These are phyloP conservation scores for Coemansia interrupta DNA, from an alignment of 192 early-diverging fungal genomes.

Conservation along the genomic window DNA sequence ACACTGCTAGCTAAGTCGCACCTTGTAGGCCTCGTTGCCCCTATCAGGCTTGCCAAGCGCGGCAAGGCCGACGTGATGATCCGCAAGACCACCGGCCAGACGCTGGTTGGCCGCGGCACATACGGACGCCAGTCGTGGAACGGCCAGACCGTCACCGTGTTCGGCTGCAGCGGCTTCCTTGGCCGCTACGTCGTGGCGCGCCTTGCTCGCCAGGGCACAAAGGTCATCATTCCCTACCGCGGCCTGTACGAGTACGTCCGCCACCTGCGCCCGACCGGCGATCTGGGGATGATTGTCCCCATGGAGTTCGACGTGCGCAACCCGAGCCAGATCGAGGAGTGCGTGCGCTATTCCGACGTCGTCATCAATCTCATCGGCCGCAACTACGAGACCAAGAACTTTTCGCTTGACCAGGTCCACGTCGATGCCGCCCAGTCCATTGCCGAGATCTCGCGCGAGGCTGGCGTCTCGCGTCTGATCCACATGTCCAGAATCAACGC, in stretches of 20 bases:
- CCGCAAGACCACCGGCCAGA: conserved; percentile 46
- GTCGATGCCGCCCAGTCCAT: conserved; percentile 77
- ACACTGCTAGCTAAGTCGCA: background rate
- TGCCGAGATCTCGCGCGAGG: conserved; percentile 73
- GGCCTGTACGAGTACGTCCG: conserved; percentile 77
- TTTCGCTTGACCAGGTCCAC: conserved; percentile 79
- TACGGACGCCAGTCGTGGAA: conserved; percentile 76
- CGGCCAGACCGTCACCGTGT: conserved; percentile 90
- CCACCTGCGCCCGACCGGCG: conserved; percentile 89
- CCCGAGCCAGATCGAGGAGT: conserved; percentile 75
- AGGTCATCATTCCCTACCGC: conserved; percentile 88
- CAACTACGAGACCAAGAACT: conserved; percentile 93
- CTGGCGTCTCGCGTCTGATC: conserved; percentile 79
- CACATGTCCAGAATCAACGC: conserved; percentile 89
- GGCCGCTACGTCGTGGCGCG: conserved; percentile 92
- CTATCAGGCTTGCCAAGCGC: conserved; percentile 36
- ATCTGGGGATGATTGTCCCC: conserved; percentile 89
- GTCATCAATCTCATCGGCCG: conserved; percentile 94
- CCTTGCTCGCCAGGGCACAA: conserved; percentile 86
- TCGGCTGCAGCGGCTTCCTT: conserved; percentile 93
- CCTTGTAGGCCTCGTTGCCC: conserved; percentile 22
- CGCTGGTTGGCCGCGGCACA: conserved; percentile 57
- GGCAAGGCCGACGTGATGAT: conserved; percentile 48
- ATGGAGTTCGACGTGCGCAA: conserved; percentile 89
- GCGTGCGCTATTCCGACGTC: conserved; percentile 88